Evolutionary conservation across 208 protist genomes (phyloP).

Genomic region (Balamuthia mandrillaris): DNA sequence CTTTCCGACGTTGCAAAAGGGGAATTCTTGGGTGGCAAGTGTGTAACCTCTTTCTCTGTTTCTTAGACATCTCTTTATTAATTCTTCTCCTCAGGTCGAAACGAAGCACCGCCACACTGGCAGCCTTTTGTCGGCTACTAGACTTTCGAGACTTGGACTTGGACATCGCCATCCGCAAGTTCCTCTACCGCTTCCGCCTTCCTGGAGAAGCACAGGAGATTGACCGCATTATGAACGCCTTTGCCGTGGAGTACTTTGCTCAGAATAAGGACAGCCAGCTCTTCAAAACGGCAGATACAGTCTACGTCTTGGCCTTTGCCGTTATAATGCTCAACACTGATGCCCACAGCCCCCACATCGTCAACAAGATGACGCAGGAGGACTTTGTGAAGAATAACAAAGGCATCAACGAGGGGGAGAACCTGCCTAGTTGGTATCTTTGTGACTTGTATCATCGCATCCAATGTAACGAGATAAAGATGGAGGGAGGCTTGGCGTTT

Average conservation of each 20-base stretch:
- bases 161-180: slow-evolving; percentile 39
- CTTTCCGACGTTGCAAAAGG: too few species aligned
- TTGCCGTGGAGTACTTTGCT: slow-evolving; percentile 79
- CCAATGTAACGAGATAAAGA: slow-evolving; percentile 82
- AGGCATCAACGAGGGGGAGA: slow-evolving; percentile 88
- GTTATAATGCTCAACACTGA: slow-evolving; percentile 99
- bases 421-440: slow-evolving; percentile 84
- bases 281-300: slow-evolving; percentile 71
- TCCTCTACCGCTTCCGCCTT: slow-evolving; percentile 81
- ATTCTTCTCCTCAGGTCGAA: too few species aligned
- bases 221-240: slow-evolving; percentile 89
- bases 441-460: slow-evolving; percentile 87
- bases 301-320: slow-evolving; percentile 92
- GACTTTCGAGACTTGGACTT: not conserved
- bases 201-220: slow-evolving; percentile 89
- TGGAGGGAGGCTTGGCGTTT: slow-evolving; percentile 66
- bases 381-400: slow-evolving; percentile 92
- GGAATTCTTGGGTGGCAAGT: too few species aligned
- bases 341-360: slow-evolving; percentile 86
- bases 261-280: slow-evolving; percentile 62
- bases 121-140: not conserved
- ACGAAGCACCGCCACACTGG: too few species aligned
- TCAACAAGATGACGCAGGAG: slow-evolving; percentile 87
- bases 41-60: too few species aligned
- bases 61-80: too few species aligned